Conservation (phyloP, 768 basidiomycete species). For the Leccinum imitatum region DNA sequence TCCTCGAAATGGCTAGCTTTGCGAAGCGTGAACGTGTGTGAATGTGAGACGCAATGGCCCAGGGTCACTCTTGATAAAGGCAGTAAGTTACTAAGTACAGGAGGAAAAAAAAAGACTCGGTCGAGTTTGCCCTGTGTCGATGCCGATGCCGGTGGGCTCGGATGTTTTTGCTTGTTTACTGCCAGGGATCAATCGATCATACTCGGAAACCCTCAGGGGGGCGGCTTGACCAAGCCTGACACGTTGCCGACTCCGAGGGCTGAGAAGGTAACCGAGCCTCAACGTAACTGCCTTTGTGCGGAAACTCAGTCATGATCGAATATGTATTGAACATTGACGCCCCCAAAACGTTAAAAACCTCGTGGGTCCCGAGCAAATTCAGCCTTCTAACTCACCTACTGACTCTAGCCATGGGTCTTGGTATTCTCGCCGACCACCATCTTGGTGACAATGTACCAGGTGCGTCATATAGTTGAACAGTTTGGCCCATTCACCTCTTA, state of each 20-base stretch:
- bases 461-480: background rate
- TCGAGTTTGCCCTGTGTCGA: too few relatives aligned
- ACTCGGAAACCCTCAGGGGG: background rate
- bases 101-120: too few relatives aligned
- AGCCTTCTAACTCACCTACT: too few relatives aligned
- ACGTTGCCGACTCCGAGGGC: too few relatives aligned
- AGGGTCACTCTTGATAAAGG: too few relatives aligned
- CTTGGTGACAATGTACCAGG: slow-evolving; percentile 2
- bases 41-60: too few relatives aligned
- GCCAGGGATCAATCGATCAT: too few relatives aligned
- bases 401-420: background rate
- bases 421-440: background rate
- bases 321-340: background rate
- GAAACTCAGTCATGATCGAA: too few relatives aligned
- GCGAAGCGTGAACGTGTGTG: background rate
- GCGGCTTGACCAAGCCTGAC: too few relatives aligned
- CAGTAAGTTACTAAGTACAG: too few relatives aligned
- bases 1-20: background rate
- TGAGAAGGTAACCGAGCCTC: background rate
- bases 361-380: background rate
- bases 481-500: background rate
- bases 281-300: background rate
- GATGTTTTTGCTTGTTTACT: background rate
- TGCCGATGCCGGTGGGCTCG: background rate
- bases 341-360: background rate